These are phyloP conservation scores for Solanum hybrid DNA, from an alignment of 305 asterid genomes.

Conservation along the genomic window DNA sequence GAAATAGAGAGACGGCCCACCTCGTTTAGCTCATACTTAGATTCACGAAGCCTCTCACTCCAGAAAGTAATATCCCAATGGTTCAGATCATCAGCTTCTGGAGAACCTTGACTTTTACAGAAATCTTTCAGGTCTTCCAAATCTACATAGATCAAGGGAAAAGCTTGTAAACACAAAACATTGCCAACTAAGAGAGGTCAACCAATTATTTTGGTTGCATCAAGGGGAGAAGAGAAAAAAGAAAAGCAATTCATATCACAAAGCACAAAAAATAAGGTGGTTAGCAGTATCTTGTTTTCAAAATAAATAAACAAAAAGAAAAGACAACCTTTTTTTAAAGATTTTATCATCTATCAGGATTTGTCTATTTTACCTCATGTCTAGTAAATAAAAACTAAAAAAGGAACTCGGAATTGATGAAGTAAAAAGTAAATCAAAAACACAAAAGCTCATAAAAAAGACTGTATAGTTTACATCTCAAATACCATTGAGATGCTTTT, in stretches of 20 bases:
- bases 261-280: not conserved
- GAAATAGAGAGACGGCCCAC: slow-evolving; percentile 21
- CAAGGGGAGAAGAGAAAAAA: not conserved
- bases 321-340: not conserved
- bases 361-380: not conserved
- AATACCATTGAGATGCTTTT: slow-evolving; percentile 1
- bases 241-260: not conserved
- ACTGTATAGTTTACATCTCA: not conserved
- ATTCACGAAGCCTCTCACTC: slow-evolving; percentile 97
- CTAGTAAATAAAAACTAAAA: not conserved
- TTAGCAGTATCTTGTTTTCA: not conserved
- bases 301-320: not conserved
- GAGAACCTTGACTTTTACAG: slow-evolving; percentile 71
- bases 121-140: slow-evolving; percentile 72
- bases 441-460: not conserved
- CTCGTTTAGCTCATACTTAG: slow-evolving; percentile 90
- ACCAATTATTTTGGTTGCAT: not conserved
- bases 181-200: slow-evolving; percentile 4
- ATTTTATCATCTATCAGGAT: not conserved
- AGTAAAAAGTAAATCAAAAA: not conserved
- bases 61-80: slow-evolving; percentile 85
- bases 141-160: slow-evolving; percentile 38
- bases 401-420: not conserved
- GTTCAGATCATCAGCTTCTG: slow-evolving; percentile 70
- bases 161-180: slow-evolving; percentile 1